Evolutionary conservation across 805 yeast genomes (phyloP).

Genomic region (Sugiyamaella chiloensis): DNA sequence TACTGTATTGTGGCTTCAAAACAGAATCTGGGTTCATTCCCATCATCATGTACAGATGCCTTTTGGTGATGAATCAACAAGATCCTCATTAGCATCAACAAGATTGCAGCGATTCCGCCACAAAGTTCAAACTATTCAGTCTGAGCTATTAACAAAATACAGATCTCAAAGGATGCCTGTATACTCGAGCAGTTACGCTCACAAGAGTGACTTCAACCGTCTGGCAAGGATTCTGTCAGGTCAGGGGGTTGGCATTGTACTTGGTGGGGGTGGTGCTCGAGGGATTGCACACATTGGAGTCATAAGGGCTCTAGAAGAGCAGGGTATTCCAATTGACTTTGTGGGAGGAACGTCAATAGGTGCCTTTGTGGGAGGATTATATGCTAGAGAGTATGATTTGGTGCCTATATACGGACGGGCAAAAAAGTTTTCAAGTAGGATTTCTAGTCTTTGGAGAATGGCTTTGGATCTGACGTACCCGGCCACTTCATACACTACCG

Average conservation of each 20-base stretch:
- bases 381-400: conserved; percentile 86
- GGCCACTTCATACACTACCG: conserved; percentile 90
- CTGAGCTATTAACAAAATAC: conserved; percentile 32
- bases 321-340: conserved; percentile 89
- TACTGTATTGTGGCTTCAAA: conserved; percentile 79
- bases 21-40: conserved; percentile 84
- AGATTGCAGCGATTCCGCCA: conserved; percentile 27
- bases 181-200: conserved; percentile 43
- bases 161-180: conserved; percentile 28
- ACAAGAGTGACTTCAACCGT: conserved; percentile 85
- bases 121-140: conserved; percentile 33
- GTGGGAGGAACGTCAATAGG: conserved; percentile 98
- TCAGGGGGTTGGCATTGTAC: conserved; percentile 87
- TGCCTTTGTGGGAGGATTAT: conserved; percentile 90
- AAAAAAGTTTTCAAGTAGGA: conserved; percentile 77
- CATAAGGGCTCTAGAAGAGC: conserved; percentile 83
- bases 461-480: conserved; percentile 86
- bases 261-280: conserved; percentile 98
- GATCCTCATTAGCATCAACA: conserved; percentile 12
- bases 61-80: conserved; percentile 11
- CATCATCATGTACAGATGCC: conserved; percentile 88
- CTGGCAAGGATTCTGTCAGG: conserved; percentile 87
- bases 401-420: conserved; percentile 90
- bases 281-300: conserved; percentile 93
- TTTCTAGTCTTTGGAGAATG: conserved; percentile 84